Conservation (phyloP, 257 asterid genomes). For the Plantago major region DNA sequence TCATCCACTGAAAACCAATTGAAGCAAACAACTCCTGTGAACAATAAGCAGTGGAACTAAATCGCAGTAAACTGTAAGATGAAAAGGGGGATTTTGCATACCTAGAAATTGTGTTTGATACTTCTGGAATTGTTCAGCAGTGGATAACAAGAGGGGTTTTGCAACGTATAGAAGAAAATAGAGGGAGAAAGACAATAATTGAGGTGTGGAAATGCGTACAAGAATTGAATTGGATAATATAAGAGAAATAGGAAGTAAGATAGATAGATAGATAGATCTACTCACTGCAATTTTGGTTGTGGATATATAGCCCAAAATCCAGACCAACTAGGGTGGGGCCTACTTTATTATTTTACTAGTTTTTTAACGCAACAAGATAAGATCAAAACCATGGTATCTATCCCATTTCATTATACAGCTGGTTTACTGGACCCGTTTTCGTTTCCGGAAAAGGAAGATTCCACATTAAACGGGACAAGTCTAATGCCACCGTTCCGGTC, state of each 20-base stretch:
- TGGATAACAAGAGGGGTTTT: no score
- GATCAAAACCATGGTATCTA: slow-evolving; percentile 4
- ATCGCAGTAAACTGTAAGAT: no score
- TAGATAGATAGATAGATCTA: not conserved
- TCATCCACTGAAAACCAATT: no score
- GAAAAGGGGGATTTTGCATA: no score
- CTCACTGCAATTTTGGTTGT: not conserved
- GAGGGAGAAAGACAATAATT: not conserved
- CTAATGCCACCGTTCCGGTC: no score
- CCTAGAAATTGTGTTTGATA: no score
- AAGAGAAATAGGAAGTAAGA: not conserved
- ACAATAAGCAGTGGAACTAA: no score
- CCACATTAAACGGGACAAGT: no score
- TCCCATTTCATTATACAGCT: not conserved
- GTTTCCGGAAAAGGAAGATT: no score
- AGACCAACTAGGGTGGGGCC: not conserved
- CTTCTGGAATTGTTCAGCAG: no score
- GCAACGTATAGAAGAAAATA: not conserved
- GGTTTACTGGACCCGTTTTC: no score
- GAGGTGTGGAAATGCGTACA: slow-evolving; percentile 1
- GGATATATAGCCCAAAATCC: slow-evolving; percentile 9
- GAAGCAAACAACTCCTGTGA: no score
- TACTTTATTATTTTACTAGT: not conserved
- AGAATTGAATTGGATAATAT: not conserved
- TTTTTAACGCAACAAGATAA: not conserved